Conservation (phyloP, 305 asterid genomes). For the Plantago lanceolata region DNA sequence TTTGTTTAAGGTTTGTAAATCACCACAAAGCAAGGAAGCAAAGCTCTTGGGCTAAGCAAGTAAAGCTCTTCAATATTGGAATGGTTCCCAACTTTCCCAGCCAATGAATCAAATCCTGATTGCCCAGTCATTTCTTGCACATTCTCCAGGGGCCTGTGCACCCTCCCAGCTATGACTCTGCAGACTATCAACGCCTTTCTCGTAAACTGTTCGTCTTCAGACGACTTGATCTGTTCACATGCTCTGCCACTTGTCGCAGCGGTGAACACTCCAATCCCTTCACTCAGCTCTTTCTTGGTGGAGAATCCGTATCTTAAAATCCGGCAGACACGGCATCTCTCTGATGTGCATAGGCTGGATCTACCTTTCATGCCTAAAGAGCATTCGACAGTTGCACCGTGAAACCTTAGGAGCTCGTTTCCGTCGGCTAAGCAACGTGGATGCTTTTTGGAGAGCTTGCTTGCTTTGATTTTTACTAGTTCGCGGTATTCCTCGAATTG, state of each 20-base stretch:
- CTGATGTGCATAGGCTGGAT: constrained; percentile 54
- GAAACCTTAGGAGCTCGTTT: constrained; percentile 75
- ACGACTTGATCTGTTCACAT: constrained; percentile 42
- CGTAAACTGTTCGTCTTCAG: constrained; percentile 16
- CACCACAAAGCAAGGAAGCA: constrained; percentile 90
- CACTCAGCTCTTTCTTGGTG: constrained; percentile 33
- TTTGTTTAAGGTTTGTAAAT: constrained; percentile 44
- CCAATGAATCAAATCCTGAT: constrained; percentile 80
- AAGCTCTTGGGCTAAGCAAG: constrained; percentile 74
- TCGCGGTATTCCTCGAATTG: constrained; percentile 87
- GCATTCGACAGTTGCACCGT: constrained; percentile 64
- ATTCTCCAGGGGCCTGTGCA: constrained; percentile 76
- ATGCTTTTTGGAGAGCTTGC: constrained; percentile 65
- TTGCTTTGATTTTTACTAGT: constrained; percentile 69
- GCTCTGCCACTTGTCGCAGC: constrained; percentile 80
- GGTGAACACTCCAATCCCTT: constrained; percentile 70
- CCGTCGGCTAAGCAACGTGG: constrained; percentile 93
- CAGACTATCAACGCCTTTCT: constrained; percentile 74
- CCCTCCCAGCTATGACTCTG: constrained; percentile 92
- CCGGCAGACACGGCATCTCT: constrained; percentile 58
- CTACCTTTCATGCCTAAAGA: constrained; percentile 51
- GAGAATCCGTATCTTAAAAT: constrained; percentile 61
- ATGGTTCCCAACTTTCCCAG: constrained; percentile 69
- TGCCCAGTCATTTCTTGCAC: constrained; percentile 60
- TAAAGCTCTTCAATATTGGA: constrained; percentile 81